These are phyloP conservation scores for Lachancea lanzarotensis DNA, from an alignment of 805 yeast species.

Conservation along the genomic window DNA sequence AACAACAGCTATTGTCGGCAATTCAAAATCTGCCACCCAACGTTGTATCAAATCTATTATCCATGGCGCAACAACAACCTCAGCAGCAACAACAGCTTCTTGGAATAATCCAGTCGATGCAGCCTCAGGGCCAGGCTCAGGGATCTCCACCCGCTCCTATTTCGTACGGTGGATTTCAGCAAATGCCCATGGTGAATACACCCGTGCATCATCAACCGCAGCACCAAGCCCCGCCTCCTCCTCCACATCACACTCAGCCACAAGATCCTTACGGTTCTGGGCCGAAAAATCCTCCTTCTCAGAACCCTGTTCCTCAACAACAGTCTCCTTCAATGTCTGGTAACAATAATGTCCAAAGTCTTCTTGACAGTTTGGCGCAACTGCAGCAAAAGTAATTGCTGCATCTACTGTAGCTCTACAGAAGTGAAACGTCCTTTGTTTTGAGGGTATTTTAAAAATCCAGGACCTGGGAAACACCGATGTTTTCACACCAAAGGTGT, in stretches of 20 bases:
- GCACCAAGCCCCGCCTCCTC: slow-evolving; percentile 13
- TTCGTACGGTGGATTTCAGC: slow-evolving; percentile 5
- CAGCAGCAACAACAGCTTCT: slow-evolving; percentile 27
- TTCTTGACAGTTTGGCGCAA: slow-evolving; percentile 35
- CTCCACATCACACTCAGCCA: slow-evolving; percentile 16
- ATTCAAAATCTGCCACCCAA: slow-evolving; percentile 33
- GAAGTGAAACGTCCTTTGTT: neutral
- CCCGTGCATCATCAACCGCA: slow-evolving; percentile 11
- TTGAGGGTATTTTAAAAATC: neutral
- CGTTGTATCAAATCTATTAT: slow-evolving; percentile 27
- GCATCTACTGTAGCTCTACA: neutral
- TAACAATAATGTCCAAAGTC: slow-evolving; percentile 33
- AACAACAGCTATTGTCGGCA: slow-evolving; percentile 29
- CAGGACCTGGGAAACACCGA: neutral
- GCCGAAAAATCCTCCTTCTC: slow-evolving; percentile 9
- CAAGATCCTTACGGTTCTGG: slow-evolving; percentile 19
- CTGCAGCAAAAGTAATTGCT: slow-evolving; percentile 25
- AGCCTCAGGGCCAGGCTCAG: slow-evolving; percentile 13
- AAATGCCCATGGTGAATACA: neutral
- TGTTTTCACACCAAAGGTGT: neutral
- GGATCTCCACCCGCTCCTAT: slow-evolving; percentile 3
- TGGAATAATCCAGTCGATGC: slow-evolving; percentile 31
- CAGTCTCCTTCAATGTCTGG: slow-evolving; percentile 17
- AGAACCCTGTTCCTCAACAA: slow-evolving; percentile 11
- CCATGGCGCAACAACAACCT: slow-evolving; percentile 32